Conservation (phyloP, 495 filamentous ascomycete genomes). For the Trichoderma reesei region DNA sequence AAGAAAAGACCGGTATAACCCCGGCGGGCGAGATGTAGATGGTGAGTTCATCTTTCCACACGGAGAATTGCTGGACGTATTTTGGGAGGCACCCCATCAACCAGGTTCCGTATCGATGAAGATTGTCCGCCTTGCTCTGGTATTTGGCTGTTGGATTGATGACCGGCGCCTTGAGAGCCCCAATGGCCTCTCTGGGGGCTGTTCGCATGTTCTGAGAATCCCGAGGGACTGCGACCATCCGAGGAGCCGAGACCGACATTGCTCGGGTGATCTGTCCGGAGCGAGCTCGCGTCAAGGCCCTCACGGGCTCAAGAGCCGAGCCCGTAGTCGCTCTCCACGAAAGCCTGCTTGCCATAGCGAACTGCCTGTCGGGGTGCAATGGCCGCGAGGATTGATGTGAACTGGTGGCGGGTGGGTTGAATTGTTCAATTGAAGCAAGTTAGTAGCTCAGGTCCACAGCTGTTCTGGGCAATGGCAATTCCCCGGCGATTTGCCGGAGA, state of each 20-base stretch:
- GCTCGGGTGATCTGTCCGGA: conserved; percentile 31
- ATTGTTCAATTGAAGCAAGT: neutral
- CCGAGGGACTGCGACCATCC: conserved; percentile 42
- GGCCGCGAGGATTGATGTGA: conserved; percentile 23
- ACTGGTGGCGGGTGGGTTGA: neutral
- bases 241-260: conserved; percentile 47
- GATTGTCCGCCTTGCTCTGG: conserved; percentile 64
- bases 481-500: neutral
- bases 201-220: conserved; percentile 59
- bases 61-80: conserved; percentile 97
- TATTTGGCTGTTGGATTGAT: conserved; percentile 94
- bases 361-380: neutral
- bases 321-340: conserved; percentile 52
- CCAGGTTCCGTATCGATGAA: conserved; percentile 93
- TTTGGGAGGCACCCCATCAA: conserved; percentile 94
- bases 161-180: conserved; percentile 61
- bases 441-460: neutral
- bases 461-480: neutral
- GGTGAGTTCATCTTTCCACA: conserved; percentile 98
- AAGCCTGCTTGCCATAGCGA: conserved; percentile 56
- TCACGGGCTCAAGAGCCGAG: conserved; percentile 47
- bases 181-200: conserved; percentile 42
- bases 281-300: conserved; percentile 20
- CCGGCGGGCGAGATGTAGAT: conserved; percentile 85
- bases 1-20: conserved; percentile 82